phyloP scores from a whole-genome alignment of 2,329 filamentous ascomycete species.

The Colletotrichum sojae region DNA sequence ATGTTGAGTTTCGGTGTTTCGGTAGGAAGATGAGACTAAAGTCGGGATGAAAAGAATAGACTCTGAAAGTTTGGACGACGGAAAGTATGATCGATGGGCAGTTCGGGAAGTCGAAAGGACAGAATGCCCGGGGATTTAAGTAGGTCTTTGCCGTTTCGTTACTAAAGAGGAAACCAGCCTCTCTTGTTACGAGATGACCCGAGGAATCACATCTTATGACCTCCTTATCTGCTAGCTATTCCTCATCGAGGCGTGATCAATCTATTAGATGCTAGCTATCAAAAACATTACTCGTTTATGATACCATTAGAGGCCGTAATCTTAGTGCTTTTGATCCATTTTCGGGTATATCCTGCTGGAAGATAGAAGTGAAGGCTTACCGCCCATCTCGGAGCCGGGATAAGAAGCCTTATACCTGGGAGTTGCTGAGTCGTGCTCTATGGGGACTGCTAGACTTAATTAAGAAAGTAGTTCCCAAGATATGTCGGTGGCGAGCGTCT shows the following conservation, averaged over 20 bases:
- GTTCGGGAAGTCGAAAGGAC: not conserved
- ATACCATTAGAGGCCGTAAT: not conserved
- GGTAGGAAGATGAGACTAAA: not conserved
- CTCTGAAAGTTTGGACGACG: not conserved
- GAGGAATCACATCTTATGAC: constrained; percentile 7
- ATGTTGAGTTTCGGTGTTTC: constrained; percentile 6
- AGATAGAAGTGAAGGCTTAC: too few species aligned
- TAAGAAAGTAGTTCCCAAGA: constrained; percentile 9
- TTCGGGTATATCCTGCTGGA: not conserved
- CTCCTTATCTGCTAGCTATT: not conserved
- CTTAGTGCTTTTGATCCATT: not conserved
- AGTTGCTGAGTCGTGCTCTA: constrained; percentile 16
- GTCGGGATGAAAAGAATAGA: not conserved
- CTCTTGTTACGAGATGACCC: not conserved
- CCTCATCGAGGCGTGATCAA: constrained; percentile 19
- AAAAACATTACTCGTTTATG: constrained; percentile 7
- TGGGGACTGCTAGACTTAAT: constrained; percentile 12
- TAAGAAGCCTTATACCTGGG: not conserved
- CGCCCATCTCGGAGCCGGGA: not conserved
- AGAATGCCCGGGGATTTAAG: constrained; percentile 3
- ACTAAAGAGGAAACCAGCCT: not conserved
- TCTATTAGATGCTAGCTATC: constrained; percentile 18
- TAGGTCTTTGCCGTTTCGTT: not conserved
- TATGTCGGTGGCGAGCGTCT: not conserved
- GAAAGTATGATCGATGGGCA: constrained; percentile 5